Percentiles rank a stretch among this genome's conserved stretches.
Evolutionary conservation across 768 basidiomycete species (phyloP).

Genomic region (Pulveroboletus sp.): DNA sequence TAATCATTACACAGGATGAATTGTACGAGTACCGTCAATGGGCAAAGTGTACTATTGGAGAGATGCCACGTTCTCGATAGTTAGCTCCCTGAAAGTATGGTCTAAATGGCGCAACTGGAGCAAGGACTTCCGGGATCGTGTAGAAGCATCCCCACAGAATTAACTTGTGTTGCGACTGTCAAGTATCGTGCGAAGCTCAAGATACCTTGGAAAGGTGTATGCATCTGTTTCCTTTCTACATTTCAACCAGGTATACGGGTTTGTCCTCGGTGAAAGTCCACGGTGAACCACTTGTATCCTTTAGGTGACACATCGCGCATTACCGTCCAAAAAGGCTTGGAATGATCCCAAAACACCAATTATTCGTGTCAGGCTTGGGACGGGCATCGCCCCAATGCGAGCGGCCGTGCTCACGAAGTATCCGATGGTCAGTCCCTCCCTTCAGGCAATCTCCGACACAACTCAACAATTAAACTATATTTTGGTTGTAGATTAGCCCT

Average conservation of each 20-base stretch:
- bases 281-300: background rate
- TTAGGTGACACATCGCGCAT: constrained; percentile 60
- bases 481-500: constrained; percentile 26
- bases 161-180: constrained; percentile 85
- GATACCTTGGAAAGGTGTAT: constrained; percentile 74
- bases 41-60: constrained; percentile 76
- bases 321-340: constrained; percentile 57
- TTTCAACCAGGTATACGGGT: constrained; percentile 52
- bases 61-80: constrained; percentile 89
- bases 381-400: constrained; percentile 90
- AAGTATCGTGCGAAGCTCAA: constrained; percentile 83
- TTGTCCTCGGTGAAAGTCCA: background rate
- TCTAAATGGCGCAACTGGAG: background rate
- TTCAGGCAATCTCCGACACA: background rate
- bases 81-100: constrained; percentile 80
- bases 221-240: constrained; percentile 71
- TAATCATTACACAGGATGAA: constrained; percentile 64
- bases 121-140: no score
- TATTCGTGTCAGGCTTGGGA: constrained; percentile 91
- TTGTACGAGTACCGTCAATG: constrained; percentile 82
- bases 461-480: constrained; percentile 73
- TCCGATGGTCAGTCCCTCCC: constrained; percentile 42
- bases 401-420: constrained; percentile 64
- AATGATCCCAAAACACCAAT: constrained; percentile 50
- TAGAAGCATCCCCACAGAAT: constrained; percentile 59